These are phyloP conservation scores for Pseudocercospora musae DNA, from an alignment of 2,329 filamentous ascomycete genomes.

Conservation along the genomic window DNA sequence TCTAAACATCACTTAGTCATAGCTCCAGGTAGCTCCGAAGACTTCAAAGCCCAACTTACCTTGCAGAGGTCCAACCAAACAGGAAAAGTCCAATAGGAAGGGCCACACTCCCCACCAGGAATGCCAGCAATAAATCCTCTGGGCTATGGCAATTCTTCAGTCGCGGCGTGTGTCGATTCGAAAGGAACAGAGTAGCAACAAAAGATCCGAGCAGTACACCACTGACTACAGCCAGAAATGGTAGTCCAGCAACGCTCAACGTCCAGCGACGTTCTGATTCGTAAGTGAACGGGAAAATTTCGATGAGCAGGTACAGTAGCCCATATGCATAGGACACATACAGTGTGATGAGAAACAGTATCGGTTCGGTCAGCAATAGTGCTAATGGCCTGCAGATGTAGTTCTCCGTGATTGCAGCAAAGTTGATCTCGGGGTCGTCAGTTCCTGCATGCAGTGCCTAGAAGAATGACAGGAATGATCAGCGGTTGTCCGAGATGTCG, in stretches of 20 bases:
- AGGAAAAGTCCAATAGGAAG: not conserved
- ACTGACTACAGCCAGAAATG: conserved; percentile 19
- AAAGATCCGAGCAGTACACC: conserved; percentile 19
- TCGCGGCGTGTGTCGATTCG: not conserved
- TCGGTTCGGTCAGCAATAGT: conserved; percentile 50
- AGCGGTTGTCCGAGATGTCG: not conserved
- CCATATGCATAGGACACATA: conserved; percentile 38
- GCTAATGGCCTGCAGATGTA: conserved; percentile 41
- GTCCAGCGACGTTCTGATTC: conserved; percentile 16
- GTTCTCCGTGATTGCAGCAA: conserved; percentile 41
- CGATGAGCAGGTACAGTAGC: conserved; percentile 39
- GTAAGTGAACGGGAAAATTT: conserved; percentile 34
- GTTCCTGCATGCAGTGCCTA: conserved; percentile 33
- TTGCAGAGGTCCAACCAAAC: not conserved
- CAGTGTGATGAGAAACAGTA: conserved; percentile 47
- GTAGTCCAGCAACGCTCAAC: conserved; percentile 15
- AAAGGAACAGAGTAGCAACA: conserved; percentile 9
- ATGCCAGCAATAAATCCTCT: conserved; percentile 39
- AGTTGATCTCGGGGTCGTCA: conserved; percentile 41
- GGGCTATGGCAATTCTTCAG: conserved; percentile 18
- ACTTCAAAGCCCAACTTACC: not conserved
- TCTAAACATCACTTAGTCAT: not conserved
- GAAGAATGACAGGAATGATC: not conserved
- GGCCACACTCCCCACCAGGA: not conserved
- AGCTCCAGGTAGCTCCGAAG: not conserved